A percentile compares a stretch with the other conserved stretches of the same genome.
Evolutionary conservation across 2,329 filamentous ascomycete genomes (phyloP).

Genomic region (Aspergillus sp.): DNA sequence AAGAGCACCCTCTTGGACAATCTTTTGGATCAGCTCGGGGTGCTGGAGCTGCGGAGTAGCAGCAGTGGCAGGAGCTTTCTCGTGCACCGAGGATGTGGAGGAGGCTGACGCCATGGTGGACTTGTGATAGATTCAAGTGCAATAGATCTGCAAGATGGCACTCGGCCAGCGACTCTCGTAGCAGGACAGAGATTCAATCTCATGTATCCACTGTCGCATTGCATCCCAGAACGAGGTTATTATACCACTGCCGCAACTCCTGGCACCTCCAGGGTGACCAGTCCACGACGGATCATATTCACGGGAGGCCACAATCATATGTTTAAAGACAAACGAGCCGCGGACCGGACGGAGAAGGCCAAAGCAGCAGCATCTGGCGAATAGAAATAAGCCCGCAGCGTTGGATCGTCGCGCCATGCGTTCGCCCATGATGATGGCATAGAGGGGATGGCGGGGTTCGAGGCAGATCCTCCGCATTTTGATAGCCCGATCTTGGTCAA

Average conservation of each 20-base stretch:
- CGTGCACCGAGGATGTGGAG: background rate
- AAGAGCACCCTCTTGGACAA: constrained; percentile 36
- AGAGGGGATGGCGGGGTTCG: constrained; percentile 6
- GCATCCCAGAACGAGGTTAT: no score
- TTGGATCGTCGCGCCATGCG: constrained; percentile 1
- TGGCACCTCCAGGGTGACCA: background rate
- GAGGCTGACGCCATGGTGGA: background rate
- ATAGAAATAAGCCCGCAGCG: background rate
- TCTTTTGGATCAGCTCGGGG: constrained; percentile 21
- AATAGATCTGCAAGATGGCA: background rate
- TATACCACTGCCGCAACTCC: no score
- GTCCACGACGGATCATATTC: background rate
- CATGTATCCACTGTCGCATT: no score
- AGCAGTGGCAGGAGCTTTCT: background rate
- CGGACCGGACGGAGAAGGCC: background rate
- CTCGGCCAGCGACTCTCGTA: no score
- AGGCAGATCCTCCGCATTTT: constrained; percentile 10
- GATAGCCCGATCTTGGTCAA: background rate
- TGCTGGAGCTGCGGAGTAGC: background rate
- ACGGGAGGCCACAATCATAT: background rate
- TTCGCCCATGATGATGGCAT: background rate
- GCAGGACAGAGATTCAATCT: no score
- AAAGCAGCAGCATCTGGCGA: background rate
- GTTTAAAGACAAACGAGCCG: background rate
- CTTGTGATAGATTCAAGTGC: background rate